Conservation (phyloP, 2,329 filamentous ascomycete species). For the Diaporthe citriasiana region DNA sequence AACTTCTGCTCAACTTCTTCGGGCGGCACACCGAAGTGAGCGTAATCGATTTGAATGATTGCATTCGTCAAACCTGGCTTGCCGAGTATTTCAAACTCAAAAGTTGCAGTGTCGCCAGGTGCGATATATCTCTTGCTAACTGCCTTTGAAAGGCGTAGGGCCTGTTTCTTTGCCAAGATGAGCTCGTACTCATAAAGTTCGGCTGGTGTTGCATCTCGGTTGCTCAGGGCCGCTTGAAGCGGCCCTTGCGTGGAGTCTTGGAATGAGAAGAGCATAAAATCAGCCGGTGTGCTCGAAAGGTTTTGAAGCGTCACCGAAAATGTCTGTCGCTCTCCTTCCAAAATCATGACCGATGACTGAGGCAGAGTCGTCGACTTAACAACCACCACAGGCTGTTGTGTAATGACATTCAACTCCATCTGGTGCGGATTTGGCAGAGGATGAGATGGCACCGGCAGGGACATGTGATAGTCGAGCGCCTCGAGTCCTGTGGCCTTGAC, state of each 20-base stretch:
- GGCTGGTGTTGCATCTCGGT: conserved; percentile 81
- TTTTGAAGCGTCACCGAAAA: conserved; percentile 89
- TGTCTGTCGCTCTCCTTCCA: conserved; percentile 86
- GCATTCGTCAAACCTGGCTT: conserved; percentile 87
- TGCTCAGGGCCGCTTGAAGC: conserved; percentile 80
- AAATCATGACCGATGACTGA: conserved; percentile 89
- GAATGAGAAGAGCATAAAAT: conserved; percentile 90
- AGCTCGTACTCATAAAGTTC: conserved; percentile 91
- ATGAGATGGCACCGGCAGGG: conserved; percentile 53
- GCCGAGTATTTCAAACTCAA: conserved; percentile 87
- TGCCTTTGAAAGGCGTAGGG: conserved; percentile 69
- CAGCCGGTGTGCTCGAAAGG: conserved; percentile 79
- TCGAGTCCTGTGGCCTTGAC: conserved; percentile 81
- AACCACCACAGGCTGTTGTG: conserved; percentile 81
- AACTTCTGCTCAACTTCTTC: conserved; percentile 80
- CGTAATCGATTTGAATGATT: conserved; percentile 88
- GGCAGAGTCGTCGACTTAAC: conserved; percentile 83
- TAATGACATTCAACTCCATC: conserved; percentile 81
- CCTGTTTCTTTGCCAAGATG: conserved; percentile 81
- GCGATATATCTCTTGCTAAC: conserved; percentile 72
- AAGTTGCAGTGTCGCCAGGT: conserved; percentile 76
- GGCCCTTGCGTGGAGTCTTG: conserved; percentile 87
- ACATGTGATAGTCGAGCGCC: conserved; percentile 64
- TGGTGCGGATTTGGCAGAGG: conserved; percentile 60
- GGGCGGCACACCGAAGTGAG: conserved; percentile 79